A percentile compares a stretch with the other conserved stretches of the same genome.
These are phyloP conservation scores for Wickerhamomyces sp. DNA, from an alignment of 1,139 yeast genomes.

Conservation along the genomic window DNA sequence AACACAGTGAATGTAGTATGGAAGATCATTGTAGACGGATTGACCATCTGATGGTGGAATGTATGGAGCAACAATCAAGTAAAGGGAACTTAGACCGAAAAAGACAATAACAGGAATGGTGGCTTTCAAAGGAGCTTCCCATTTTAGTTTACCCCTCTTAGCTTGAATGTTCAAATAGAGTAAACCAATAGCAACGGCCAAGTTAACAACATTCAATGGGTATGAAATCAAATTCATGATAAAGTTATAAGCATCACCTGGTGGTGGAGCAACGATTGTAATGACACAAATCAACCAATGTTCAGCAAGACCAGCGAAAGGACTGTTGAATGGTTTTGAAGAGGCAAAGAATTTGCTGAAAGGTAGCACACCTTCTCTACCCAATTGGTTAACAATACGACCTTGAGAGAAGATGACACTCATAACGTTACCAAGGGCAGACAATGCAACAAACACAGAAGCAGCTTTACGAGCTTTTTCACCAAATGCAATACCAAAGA, in stretches of 20 bases:
- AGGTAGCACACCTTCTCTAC: conserved; percentile 68
- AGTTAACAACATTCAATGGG: conserved; percentile 67
- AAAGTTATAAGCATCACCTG: conserved; percentile 75
- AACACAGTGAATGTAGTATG: conserved; percentile 79
- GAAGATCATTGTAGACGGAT: conserved; percentile 59
- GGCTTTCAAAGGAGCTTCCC: conserved; percentile 78
- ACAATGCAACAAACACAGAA: conserved; percentile 68
- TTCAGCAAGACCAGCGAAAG: conserved; percentile 47
- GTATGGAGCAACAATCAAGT: conserved; percentile 75
- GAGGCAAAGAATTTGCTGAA: conserved; percentile 53
- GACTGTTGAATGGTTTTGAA: conserved; percentile 50
- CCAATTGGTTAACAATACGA: conserved; percentile 69
- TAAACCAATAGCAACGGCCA: conserved; percentile 69
- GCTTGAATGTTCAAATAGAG: conserved; percentile 57
- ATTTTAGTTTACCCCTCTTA: conserved; percentile 45
- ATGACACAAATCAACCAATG: conserved; percentile 49
- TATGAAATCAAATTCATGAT: conserved; percentile 71
- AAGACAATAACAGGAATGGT: conserved; percentile 56
- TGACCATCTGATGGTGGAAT: conserved; percentile 69
- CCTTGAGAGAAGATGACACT: conserved; percentile 78
- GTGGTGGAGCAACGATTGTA: conserved; percentile 62
- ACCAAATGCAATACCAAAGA: conserved; percentile 72
- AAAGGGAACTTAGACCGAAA: conserved; percentile 64
- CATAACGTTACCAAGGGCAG: conserved; percentile 74
- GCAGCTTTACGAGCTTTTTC: conserved; percentile 57